Base-by-base conservation (phyloP, 345 rosid species). In the Eucalyptus tenuipes region DNA sequence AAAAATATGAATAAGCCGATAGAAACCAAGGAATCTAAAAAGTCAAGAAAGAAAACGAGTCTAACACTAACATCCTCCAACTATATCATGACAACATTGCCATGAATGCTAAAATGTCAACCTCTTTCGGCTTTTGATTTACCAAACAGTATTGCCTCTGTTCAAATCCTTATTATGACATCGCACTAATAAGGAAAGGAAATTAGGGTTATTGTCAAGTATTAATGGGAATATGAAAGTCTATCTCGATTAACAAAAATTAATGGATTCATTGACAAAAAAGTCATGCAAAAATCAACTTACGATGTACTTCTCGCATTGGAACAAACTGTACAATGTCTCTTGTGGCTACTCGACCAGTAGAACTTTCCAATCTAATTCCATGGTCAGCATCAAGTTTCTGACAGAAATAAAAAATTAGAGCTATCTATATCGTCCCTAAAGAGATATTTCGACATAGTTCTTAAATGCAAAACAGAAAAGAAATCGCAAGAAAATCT, bases 311-410 rank as follows among this genome's bases (percentile, higher is more conserved):
- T 87, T 95, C 95, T 85, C 91, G 93, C 96, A 96, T 94, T 6
- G 98, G 98, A 33, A 97, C 95, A 49, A 97, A 96, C 53, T 97
- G 99, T 85, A 96, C 98, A 33, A 96, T 96, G 89, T 97, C 98
- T 52, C 98, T 88, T 27, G 98, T 93, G 89, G 99, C 97, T 57
- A 95, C 64, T 47, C 95, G 94, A 86, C 95, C 97, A 2, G 94
- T 94, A 52, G 96, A 92, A 86, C 98, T 97, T 92, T 96, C 96
- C 87, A 96, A 91, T 86, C 95, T 91, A 16, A 40, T 27, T 66
- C 99, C 98, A 22, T 91, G 91, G 87, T 96, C 99, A 68, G 96
- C 99, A 92, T 96, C 99, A 87, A 96, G 95, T 87, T 92, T 89
- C 99, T 97, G 93, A 22, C 82, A 40, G 3, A 11, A 37, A 40